phyloP scores from a whole-genome alignment of 306 rosid genomes.

The Alnus rubra region DNA sequence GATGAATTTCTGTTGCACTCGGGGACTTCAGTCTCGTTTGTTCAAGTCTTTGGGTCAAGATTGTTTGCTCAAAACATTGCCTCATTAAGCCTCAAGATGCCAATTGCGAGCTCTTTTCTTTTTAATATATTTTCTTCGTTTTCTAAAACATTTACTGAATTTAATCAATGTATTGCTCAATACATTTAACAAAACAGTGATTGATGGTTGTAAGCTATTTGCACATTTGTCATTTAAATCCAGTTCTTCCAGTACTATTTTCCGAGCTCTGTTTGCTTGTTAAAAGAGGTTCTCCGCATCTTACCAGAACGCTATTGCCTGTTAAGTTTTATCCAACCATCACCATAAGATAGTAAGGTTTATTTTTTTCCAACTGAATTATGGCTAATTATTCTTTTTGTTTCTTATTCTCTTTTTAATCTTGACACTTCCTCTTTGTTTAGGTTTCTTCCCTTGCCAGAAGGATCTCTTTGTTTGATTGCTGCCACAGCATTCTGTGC shows the following conservation, averaged over 20 bases:
- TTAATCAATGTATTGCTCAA: neutral
- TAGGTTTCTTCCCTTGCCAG: conserved; percentile 72
- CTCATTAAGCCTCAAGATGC: neutral
- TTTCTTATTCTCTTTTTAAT: conserved; percentile 5
- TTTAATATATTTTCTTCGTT: neutral
- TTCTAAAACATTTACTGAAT: neutral
- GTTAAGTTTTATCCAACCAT: neutral
- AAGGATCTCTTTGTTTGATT: conserved; percentile 76
- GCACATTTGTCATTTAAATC: neutral
- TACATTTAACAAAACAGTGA: neutral
- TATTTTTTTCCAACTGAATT: neutral
- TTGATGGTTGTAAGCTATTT: neutral
- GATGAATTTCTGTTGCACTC: neutral
- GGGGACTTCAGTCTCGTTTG: neutral
- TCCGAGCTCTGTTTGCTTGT: neutral
- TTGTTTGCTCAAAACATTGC: neutral
- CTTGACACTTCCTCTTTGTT: neutral
- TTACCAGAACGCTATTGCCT: neutral
- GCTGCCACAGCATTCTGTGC: conserved; percentile 83
- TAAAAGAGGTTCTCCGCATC: neutral
- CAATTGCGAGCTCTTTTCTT: neutral
- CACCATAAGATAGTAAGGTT: neutral
- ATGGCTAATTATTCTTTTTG: conserved; percentile 23
- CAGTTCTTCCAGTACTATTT: neutral
- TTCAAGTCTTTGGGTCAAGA: neutral